Evolutionary conservation across 805 yeast genomes (phyloP), one percentile per base, ranked within the genome.

Genomic region (Starmerella vitae): DNA sequence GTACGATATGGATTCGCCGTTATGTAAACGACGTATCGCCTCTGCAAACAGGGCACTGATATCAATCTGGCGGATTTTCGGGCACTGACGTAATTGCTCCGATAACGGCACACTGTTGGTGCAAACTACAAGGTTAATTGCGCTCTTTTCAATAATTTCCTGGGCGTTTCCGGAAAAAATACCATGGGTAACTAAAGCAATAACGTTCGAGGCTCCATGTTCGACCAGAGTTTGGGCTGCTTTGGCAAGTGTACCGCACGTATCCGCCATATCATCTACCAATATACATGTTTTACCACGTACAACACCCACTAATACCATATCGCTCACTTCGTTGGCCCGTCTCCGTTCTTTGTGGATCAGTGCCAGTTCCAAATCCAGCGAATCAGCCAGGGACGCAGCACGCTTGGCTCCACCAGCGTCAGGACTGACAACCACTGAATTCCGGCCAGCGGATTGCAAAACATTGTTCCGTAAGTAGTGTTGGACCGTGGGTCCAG

Each of bases 401-500:
- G 86, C 98, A 49, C 98, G 72, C 61, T 88, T 88, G 39, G 97
- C 97, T 43, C 98, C 98, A 52, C 98, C 98, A 3, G 98, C 98
- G 64, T 88, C 98, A 3, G 98, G 98, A 4, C 95, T 84, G 10
- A 88, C 93, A 39, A 88, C 73, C 37, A 85, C 82, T 8, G 85
- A 70, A 43, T 75, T 67, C 24, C 63, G 61, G 45, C 66, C 61
- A 46, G 71, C 68, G 17, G 34, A 17, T 17, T 36, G 41, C 27
- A 44, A 39, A 33, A 74, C 65, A 47, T 74, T 70, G 44, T 75
- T 81, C 47, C 71, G 74, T 51, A 88, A 82, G 59, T 82, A 91
- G 50, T 80, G 66, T 34, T 88, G 70, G 17, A 82, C 93, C 40
- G 78, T 74, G 34, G 98, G 97, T 57, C 91, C 97, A 15, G 94